These are phyloP conservation scores for Eimeria maxima DNA, from an alignment of 169 alveolate genomes.

Conservation along the genomic window DNA sequence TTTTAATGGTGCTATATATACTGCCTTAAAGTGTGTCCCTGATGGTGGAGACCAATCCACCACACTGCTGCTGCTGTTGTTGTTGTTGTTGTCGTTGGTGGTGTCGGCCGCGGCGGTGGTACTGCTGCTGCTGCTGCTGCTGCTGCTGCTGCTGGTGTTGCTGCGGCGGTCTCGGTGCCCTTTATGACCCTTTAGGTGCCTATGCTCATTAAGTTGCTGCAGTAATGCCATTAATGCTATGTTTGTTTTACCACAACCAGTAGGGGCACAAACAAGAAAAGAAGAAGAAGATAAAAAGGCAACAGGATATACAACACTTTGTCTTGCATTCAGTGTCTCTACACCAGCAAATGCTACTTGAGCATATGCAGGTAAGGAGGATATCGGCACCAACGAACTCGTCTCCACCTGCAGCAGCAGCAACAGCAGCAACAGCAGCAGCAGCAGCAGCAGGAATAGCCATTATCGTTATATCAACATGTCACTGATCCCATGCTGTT, in stretches of 20 bases:
- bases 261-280: conserved; percentile 61
- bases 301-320: conserved; percentile 81
- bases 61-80: conserved; percentile 13
- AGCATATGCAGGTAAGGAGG: conserved; percentile 84
- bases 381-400: conserved; percentile 29
- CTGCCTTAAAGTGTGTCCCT: conserved; percentile 87
- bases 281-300: conserved; percentile 78
- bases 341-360: conserved; percentile 82
- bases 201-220: conserved; percentile 91
- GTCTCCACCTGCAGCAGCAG: conserved; percentile 41
- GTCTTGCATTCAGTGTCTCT: conserved; percentile 83
- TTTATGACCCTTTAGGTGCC: conserved; percentile 68
- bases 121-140: conserved; percentile 25
- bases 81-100: background rate
- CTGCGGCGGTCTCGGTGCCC: background rate
- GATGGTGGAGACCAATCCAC: background rate
- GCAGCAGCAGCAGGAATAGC: background rate
- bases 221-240: conserved; percentile 98
- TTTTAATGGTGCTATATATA: conserved; percentile 99
- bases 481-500: background rate
- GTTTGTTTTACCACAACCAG: conserved; percentile 99
- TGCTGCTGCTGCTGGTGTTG: conserved; percentile 35
- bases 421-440: background rate
- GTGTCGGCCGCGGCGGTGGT: conserved; percentile 23
- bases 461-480: too few species aligned